Percentiles rank a stretch among this genome's conserved stretches.
Evolutionary conservation across 1,284 basidiomycete genomes (phyloP).

Genomic region (Stygiomarasmius scandens): DNA sequence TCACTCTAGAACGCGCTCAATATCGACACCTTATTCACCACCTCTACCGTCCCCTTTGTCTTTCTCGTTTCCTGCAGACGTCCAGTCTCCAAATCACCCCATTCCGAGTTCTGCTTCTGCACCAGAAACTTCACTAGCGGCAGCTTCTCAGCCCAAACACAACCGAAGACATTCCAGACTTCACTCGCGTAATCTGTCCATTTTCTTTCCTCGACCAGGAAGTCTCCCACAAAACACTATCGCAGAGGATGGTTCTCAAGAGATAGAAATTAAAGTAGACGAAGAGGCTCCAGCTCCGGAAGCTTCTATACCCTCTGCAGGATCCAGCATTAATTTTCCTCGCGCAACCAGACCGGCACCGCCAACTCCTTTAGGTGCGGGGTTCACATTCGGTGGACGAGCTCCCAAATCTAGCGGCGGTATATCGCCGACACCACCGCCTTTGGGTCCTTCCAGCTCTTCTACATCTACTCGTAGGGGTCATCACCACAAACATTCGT

Average conservation of each 20-base stretch:
- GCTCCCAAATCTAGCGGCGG: slow-evolving; percentile 31
- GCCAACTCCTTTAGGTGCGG: slow-evolving; percentile 51
- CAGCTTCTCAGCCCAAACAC: slow-evolving; percentile 33
- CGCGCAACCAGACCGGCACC: slow-evolving; percentile 27
- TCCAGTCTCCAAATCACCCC: slow-evolving; percentile 27
- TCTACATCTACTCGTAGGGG: slow-evolving; percentile 52
- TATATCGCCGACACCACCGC: slow-evolving; percentile 23
- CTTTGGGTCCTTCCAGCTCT: slow-evolving; percentile 21
- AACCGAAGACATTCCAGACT: slow-evolving; percentile 69
- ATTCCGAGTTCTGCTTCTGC: slow-evolving; percentile 27
- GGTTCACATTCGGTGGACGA: slow-evolving; percentile 67
- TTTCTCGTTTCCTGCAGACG: slow-evolving; percentile 43
- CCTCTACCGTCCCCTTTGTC: slow-evolving; percentile 52
- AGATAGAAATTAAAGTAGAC: slow-evolving; percentile 46
- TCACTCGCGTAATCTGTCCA: slow-evolving; percentile 88
- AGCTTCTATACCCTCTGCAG: slow-evolving; percentile 48
- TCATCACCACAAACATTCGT: slow-evolving; percentile 91
- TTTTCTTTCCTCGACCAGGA: slow-evolving; percentile 88
- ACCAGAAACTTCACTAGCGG: slow-evolving; percentile 20
- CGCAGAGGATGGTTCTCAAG: slow-evolving; percentile 65
- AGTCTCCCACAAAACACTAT: slow-evolving; percentile 58
- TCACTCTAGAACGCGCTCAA: slow-evolving; percentile 55
- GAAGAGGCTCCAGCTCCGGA: slow-evolving; percentile 54
- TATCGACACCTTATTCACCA: slow-evolving; percentile 61
- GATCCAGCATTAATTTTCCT: slow-evolving; percentile 35